Conservation (phyloP, 257 asterid species). For the Verbena officinalis region DNA sequence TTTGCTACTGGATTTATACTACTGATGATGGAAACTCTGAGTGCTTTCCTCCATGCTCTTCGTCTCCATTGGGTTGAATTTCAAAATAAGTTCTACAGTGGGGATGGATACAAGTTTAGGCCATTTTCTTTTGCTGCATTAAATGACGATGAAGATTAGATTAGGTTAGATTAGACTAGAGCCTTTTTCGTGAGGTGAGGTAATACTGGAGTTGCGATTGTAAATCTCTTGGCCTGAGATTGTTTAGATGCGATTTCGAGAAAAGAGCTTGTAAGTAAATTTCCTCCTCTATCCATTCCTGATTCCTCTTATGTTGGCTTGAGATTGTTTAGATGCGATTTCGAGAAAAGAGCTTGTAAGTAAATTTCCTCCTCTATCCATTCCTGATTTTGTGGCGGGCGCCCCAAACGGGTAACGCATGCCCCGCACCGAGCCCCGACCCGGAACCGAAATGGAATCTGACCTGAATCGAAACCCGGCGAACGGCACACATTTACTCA, state of each 20-base stretch:
- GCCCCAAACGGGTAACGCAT: no score
- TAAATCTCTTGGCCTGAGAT: no score
- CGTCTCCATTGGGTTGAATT: conserved; percentile 98
- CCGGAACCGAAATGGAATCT: no score
- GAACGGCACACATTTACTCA: no score
- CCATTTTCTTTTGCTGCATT: conserved; percentile 80
- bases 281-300: conserved; percentile 24
- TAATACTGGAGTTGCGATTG: conserved; percentile 25
- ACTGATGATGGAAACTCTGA: conserved; percentile 93
- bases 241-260: no score
- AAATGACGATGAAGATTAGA: conserved; percentile 52
- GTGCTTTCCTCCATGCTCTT: conserved; percentile 92
- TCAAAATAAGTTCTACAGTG: conserved; percentile 82
- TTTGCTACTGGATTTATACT: conserved; percentile 87
- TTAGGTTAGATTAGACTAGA: conserved; percentile 22
- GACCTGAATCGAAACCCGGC: no score
- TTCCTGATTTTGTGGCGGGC: no score
- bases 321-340: no score
- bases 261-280: conserved; percentile 39
- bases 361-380: no score
- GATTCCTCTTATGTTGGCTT: conserved; percentile 14
- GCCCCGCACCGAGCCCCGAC: no score
- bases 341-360: no score
- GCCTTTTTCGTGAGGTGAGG: conserved; percentile 29
- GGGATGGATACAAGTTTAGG: conserved; percentile 86